A percentile compares a stretch with the other conserved stretches of the same genome.
phyloP scores from a whole-genome alignment of 805 yeast species.

The Yamadazyma tumulicola region DNA sequence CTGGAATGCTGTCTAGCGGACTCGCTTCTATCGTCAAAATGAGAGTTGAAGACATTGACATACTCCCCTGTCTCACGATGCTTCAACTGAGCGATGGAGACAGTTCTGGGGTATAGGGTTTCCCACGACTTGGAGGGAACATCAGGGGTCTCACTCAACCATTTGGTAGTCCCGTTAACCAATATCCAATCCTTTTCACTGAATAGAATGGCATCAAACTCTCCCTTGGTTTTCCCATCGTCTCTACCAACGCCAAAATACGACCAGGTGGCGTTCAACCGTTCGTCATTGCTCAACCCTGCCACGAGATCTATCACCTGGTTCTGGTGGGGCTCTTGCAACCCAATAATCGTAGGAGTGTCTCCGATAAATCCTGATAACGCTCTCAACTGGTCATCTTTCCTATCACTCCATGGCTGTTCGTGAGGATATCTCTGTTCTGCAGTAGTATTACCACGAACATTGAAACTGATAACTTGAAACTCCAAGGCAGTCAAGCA shows the following conservation, averaged over 20 bases:
- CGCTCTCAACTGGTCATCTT: slow-evolving; percentile 24
- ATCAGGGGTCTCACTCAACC: slow-evolving; percentile 55
- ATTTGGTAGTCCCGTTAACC: slow-evolving; percentile 40
- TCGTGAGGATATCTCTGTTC: slow-evolving; percentile 36
- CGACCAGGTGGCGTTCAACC: slow-evolving; percentile 31
- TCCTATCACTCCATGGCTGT: slow-evolving; percentile 42
- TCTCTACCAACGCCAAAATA: slow-evolving; percentile 48
- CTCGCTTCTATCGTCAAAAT: slow-evolving; percentile 47
- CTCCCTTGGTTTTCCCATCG: slow-evolving; percentile 50
- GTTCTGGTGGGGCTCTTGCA: slow-evolving; percentile 37
- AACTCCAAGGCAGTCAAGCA: too few species aligned
- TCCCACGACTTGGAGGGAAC: slow-evolving; percentile 44
- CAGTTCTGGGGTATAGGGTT: slow-evolving; percentile 38
- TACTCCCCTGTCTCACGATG: slow-evolving; percentile 12
- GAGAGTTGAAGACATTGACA: slow-evolving; percentile 43
- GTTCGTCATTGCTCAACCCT: slow-evolving; percentile 33
- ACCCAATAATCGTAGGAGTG: slow-evolving; percentile 34
- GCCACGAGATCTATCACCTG: slow-evolving; percentile 35
- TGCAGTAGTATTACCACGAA: slow-evolving; percentile 35
- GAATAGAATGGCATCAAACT: slow-evolving; percentile 48
- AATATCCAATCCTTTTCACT: slow-evolving; percentile 34
- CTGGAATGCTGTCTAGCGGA: slow-evolving; percentile 45
- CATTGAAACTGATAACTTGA: slow-evolving; percentile 35
- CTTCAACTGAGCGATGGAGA: slow-evolving; percentile 33
- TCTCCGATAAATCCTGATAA: slow-evolving; percentile 1